phyloP scores from a whole-genome alignment of 768 basidiomycete genomes.

The Stropharia rugosoannulata region DNA sequence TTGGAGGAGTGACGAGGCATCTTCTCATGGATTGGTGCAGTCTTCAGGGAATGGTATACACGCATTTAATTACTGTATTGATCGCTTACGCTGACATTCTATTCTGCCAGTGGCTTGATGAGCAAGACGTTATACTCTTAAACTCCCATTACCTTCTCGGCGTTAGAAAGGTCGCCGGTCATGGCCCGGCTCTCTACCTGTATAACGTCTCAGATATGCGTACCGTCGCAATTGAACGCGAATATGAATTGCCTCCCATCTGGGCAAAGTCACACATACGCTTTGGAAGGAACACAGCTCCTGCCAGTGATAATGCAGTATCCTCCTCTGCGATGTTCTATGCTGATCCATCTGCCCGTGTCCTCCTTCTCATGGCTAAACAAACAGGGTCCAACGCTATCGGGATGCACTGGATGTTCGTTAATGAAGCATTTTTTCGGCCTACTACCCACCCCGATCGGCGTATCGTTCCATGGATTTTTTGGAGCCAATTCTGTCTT shows the following conservation, averaged over 20 bases:
- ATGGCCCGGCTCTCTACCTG: conserved; percentile 36
- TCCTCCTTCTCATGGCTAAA: conserved; percentile 48
- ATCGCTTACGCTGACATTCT: conserved; percentile 5
- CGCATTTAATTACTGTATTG: conserved; percentile 1
- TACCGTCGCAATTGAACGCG: conserved; percentile 40
- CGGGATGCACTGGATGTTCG: conserved; percentile 47
- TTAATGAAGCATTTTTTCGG: conserved; percentile 53
- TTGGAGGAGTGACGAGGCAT: conserved; percentile 39
- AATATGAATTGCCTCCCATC: conserved; percentile 55
- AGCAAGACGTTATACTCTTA: conserved; percentile 45
- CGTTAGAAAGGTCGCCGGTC: conserved; percentile 33
- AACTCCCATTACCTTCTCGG: conserved; percentile 45
- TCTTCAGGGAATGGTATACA: conserved; percentile 42
- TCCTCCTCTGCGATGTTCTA: conserved; percentile 53
- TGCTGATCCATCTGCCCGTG: conserved; percentile 48
- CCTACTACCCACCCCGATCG: conserved; percentile 43
- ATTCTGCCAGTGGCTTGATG: conserved; percentile 44
- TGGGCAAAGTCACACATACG: conserved; percentile 48
- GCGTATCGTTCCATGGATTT: conserved; percentile 48
- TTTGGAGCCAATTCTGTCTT: conserved; percentile 53
- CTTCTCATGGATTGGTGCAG: conserved; percentile 51
- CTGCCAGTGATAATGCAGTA: conserved; percentile 32
- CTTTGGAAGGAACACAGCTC: conserved; percentile 48
- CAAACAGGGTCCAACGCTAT: conserved; percentile 29
- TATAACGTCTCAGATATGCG: conserved; percentile 47